Conservation (phyloP, 768 basidiomycete species). For the Boletales sp. region DNA sequence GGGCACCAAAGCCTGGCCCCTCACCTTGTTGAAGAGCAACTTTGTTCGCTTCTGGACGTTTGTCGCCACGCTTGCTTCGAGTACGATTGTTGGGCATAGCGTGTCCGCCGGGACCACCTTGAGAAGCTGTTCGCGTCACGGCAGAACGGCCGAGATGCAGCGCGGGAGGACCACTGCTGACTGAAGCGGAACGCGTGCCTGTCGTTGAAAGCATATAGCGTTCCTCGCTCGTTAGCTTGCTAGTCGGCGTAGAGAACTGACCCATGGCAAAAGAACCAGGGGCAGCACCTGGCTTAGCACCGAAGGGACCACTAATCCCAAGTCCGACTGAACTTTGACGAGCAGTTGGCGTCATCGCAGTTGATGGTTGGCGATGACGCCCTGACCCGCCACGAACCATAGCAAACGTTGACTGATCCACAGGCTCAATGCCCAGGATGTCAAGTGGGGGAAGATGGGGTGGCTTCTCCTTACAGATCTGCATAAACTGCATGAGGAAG, state of each 20-base stretch:
- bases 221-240: slow-evolving; percentile 68
- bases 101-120: slow-evolving; percentile 52
- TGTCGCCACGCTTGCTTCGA: slow-evolving; percentile 82
- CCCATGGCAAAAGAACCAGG: slow-evolving; percentile 55
- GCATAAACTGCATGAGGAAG: slow-evolving; percentile 97
- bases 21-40: slow-evolving; percentile 34
- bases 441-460: slow-evolving; percentile 86
- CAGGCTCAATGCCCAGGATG: slow-evolving; percentile 85
- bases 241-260: slow-evolving; percentile 52
- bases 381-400: slow-evolving; percentile 66
- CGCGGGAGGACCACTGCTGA: slow-evolving; percentile 44
- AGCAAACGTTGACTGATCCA: slow-evolving; percentile 47
- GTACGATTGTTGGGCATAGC: slow-evolving; percentile 55
- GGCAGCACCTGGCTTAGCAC: slow-evolving; percentile 29
- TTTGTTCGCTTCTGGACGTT: slow-evolving; percentile 58
- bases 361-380: slow-evolving; percentile 48
- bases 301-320: slow-evolving; percentile 31
- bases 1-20: slow-evolving; percentile 30
- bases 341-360: slow-evolving; percentile 39
- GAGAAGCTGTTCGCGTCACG: slow-evolving; percentile 69
- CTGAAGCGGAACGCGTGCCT: slow-evolving; percentile 51
- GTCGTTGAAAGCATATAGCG: slow-evolving; percentile 47
- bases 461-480: slow-evolving; percentile 92
- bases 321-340: slow-evolving; percentile 52
- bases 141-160: slow-evolving; percentile 55